Evolutionary conservation across 73 alveolate genomes (phyloP).

Genomic region (Stentor coeruleus): DNA sequence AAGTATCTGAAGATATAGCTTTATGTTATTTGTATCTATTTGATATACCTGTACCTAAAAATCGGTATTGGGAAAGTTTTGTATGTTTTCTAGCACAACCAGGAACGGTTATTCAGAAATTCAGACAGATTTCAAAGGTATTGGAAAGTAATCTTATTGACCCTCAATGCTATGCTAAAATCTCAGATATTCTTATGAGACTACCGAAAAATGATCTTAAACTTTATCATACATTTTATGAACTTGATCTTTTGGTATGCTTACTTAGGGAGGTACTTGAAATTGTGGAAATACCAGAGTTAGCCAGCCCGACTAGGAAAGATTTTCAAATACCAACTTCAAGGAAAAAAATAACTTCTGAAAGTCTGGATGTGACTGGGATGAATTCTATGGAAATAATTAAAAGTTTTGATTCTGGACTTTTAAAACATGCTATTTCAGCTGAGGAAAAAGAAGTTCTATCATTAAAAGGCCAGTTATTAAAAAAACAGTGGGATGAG

Average conservation of each 20-base stretch:
- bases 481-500: slow-evolving; percentile 1
- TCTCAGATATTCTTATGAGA: too few relatives aligned
- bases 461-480: neutral
- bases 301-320: neutral
- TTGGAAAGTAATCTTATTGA: neutral
- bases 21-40: neutral
- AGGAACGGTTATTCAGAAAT: neutral
- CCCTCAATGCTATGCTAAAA: neutral
- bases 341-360: neutral
- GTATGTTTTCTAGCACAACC: neutral
- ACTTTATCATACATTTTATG: neutral
- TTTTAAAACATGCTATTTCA: neutral
- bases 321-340: neutral
- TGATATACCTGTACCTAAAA: neutral
- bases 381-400: neutral
- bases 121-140: neutral
- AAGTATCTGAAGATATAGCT: neutral
- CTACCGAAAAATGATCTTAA: neutral
- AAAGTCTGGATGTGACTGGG: neutral
- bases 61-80: neutral
- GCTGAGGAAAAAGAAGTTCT: neutral
- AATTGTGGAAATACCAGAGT: neutral
- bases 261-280: neutral
- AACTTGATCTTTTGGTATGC: neutral
- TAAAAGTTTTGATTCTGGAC: neutral